Evolutionary conservation across 2,329 filamentous ascomycete species (phyloP).

Genomic region (Zelopaecilomyces penicillatus): DNA sequence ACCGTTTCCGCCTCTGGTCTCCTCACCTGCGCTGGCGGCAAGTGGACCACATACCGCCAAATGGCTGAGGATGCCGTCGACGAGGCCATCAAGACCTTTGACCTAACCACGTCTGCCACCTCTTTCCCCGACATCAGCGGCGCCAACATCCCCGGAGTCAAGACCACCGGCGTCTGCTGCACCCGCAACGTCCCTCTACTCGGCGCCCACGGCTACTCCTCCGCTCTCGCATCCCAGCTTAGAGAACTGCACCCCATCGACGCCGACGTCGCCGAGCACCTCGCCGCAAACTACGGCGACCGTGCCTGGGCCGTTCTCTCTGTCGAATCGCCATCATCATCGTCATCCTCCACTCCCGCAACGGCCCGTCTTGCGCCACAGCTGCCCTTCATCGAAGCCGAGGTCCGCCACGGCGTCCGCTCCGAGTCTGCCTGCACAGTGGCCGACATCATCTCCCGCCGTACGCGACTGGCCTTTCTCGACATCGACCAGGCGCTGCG

Average conservation of each 20-base stretch:
- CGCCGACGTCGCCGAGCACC: conserved; percentile 32
- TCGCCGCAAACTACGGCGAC: conserved; percentile 35
- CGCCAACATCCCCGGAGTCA: conserved; percentile 36
- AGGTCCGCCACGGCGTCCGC: conserved; percentile 62
- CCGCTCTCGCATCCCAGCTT: conserved; percentile 24
- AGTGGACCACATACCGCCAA: conserved; percentile 84
- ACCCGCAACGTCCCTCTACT: conserved; percentile 66
- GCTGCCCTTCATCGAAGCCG: conserved; percentile 67
- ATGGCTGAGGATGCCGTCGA: conserved; percentile 85
- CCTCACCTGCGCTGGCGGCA: conserved; percentile 73
- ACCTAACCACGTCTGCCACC: conserved; percentile 45
- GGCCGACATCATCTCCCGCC: conserved; percentile 61
- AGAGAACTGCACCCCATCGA: conserved; percentile 29
- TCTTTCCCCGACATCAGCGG: conserved; percentile 57
- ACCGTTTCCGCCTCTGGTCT: conserved; percentile 67
- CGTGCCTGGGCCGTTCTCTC: conserved; percentile 64
- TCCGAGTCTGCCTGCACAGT: conserved; percentile 67
- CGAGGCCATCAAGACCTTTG: conserved; percentile 61
- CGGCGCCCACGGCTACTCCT: conserved; percentile 63
- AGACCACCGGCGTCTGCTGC: conserved; percentile 63
- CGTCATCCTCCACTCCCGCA: conserved; percentile 33
- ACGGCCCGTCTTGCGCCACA: conserved; percentile 55
- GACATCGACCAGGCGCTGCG: conserved; percentile 64
- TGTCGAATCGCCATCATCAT: conserved; percentile 14
- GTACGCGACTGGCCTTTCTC: conserved; percentile 66